phyloP scores from a whole-genome alignment of 1,284 basidiomycete genomes.

The Thelephora terrestris region DNA sequence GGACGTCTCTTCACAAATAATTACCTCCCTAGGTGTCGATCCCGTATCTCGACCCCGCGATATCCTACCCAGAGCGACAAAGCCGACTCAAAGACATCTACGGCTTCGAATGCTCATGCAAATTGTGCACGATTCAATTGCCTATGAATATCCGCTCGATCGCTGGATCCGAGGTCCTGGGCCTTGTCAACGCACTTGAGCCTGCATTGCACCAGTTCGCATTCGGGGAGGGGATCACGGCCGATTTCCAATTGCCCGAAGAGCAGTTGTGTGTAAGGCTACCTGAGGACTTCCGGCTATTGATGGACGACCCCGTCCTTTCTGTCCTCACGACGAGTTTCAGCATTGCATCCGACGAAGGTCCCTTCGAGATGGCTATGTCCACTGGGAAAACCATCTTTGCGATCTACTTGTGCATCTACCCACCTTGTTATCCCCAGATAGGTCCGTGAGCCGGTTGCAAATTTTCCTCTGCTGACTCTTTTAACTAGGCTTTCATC shows the following conservation, averaged over 20 bases:
- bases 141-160: slow-evolving; percentile 17
- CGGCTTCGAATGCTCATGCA: slow-evolving; percentile 56
- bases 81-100: slow-evolving; percentile 51
- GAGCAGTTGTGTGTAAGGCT: slow-evolving; percentile 22
- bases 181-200: slow-evolving; percentile 18
- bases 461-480: neutral
- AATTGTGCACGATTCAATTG: slow-evolving; percentile 38
- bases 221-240: slow-evolving; percentile 15
- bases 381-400: slow-evolving; percentile 44
- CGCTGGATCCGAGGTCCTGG: neutral
- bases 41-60: slow-evolving; percentile 66
- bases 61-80: slow-evolving; percentile 44
- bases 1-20: neutral
- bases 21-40: slow-evolving; percentile 45
- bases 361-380: slow-evolving; percentile 41
- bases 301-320: slow-evolving; percentile 51
- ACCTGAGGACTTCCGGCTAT: slow-evolving; percentile 28
- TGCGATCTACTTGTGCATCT: slow-evolving; percentile 54
- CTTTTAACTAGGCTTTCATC: slow-evolving; percentile 50
- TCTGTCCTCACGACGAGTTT: slow-evolving; percentile 50
- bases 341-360: slow-evolving; percentile 56
- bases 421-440: slow-evolving; percentile 65
- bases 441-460: slow-evolving; percentile 40
- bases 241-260: slow-evolving; percentile 4
- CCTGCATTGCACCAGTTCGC: slow-evolving; percentile 29